Percentiles rank a stretch among this genome's conserved stretches.
phyloP scores from a whole-genome alignment of 2,329 filamentous ascomycete species.

The Botryotinia globosa region DNA sequence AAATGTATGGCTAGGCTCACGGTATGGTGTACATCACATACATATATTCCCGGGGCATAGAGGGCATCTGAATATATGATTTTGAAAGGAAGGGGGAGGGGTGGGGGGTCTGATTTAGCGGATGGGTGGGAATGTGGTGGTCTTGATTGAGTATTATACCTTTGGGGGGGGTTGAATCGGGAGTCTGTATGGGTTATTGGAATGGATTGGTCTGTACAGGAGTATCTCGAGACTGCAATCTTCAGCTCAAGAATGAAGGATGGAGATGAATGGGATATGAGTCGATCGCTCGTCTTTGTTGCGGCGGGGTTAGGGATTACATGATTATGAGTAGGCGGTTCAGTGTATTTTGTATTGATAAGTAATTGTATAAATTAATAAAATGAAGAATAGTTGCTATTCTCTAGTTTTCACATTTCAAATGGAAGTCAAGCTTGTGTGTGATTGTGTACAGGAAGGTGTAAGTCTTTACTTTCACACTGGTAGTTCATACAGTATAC shows the following conservation, averaged over 20 bases:
- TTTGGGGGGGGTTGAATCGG: background rate
- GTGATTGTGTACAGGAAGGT: background rate
- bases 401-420: background rate
- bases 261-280: background rate
- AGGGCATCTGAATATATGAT: background rate
- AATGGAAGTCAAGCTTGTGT: background rate
- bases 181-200: background rate
- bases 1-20: background rate
- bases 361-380: background rate
- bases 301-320: background rate
- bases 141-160: background rate
- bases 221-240: background rate
- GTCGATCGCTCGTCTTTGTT: background rate
- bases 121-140: background rate
- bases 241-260: background rate
- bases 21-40: background rate
- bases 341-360: background rate
- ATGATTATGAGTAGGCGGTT: background rate
- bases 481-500: background rate
- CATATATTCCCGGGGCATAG: background rate
- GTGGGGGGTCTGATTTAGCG: background rate
- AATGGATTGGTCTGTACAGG: background rate
- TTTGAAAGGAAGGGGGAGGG: background rate
- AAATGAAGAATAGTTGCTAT: background rate
- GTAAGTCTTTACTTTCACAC: background rate